Percentiles rank a stretch among this genome's conserved stretches.
phyloP scores from a whole-genome alignment of 106 monocot species.

The Dendrobium catenatum region DNA sequence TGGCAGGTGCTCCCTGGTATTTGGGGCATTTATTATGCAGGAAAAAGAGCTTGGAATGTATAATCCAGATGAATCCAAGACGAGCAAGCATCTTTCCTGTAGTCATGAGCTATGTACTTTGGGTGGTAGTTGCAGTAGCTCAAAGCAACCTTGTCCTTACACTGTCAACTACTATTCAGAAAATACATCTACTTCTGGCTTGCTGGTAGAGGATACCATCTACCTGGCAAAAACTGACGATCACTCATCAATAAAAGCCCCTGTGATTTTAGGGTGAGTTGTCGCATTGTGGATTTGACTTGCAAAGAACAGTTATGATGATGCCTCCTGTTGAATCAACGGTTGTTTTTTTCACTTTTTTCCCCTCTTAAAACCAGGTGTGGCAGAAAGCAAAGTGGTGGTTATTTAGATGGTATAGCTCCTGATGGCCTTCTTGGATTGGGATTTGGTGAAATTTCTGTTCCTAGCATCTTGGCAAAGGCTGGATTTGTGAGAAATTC shows the following conservation, averaged over 20 bases:
- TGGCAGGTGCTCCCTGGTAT: slow-evolving; percentile 85
- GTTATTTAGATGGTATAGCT: slow-evolving; percentile 88
- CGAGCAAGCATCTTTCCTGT: slow-evolving; percentile 77
- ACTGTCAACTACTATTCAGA: slow-evolving; percentile 71
- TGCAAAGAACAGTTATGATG: background rate
- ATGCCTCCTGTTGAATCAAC: background rate
- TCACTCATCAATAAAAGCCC: slow-evolving; percentile 32
- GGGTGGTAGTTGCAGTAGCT: slow-evolving; percentile 47
- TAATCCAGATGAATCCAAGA: slow-evolving; percentile 69
- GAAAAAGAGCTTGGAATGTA: slow-evolving; percentile 86
- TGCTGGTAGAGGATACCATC: slow-evolving; percentile 69
- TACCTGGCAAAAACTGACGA: slow-evolving; percentile 43
- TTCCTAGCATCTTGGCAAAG: slow-evolving; percentile 78
- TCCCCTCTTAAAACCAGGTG: slow-evolving; percentile 46
- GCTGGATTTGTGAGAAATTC: slow-evolving; percentile 75
- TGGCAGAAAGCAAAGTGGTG: slow-evolving; percentile 86
- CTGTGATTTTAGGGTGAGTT: slow-evolving; percentile 78
- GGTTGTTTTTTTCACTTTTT: background rate
- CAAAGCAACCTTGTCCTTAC: slow-evolving; percentile 82
- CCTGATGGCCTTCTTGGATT: slow-evolving; percentile 98
- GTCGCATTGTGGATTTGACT: background rate
- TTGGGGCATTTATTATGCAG: slow-evolving; percentile 98
- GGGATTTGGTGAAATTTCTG: slow-evolving; percentile 78
- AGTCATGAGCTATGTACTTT: slow-evolving; percentile 69
- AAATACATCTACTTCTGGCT: slow-evolving; percentile 84